Conservation (phyloP, 2,329 filamentous ascomycete species). For the Didymella segeticola region DNA sequence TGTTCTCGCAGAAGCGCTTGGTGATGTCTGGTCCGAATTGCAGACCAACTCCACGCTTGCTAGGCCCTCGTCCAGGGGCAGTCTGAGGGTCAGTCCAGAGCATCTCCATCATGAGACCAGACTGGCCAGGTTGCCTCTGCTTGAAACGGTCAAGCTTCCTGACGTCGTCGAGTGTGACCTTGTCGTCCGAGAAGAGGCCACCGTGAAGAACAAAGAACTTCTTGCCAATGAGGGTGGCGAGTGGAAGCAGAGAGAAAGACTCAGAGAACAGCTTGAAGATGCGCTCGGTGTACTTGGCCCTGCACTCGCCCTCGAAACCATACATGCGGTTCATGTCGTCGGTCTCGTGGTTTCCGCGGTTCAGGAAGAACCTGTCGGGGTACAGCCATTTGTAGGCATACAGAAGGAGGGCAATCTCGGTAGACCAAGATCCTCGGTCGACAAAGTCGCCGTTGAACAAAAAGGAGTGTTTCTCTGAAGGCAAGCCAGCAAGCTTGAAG, state of each 20-base stretch:
- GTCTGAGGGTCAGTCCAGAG: slow-evolving; percentile 97
- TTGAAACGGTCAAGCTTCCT: slow-evolving; percentile 88
- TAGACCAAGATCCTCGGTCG: slow-evolving; percentile 96
- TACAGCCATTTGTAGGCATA: slow-evolving; percentile 98
- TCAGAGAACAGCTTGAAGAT: slow-evolving; percentile 98
- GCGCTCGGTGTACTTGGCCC: slow-evolving; percentile 95
- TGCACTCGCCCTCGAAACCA: slow-evolving; percentile 97
- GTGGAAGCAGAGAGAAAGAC: slow-evolving; percentile 90
- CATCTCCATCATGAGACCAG: slow-evolving; percentile 99
- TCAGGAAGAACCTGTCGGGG: slow-evolving; percentile 88
- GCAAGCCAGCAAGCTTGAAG: slow-evolving; percentile 87
- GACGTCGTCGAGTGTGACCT: slow-evolving; percentile 89
- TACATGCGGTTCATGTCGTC: slow-evolving; percentile 99
- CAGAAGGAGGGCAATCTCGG: slow-evolving; percentile 90
- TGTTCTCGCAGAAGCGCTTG: slow-evolving; percentile 94
- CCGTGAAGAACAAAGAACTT: slow-evolving; percentile 94
- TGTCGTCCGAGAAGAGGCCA: slow-evolving; percentile 95
- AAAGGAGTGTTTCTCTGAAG: slow-evolving; percentile 86
- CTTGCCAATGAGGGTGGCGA: slow-evolving; percentile 88
- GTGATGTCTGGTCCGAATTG: slow-evolving; percentile 98
- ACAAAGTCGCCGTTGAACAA: slow-evolving; percentile 99
- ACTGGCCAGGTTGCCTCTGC: slow-evolving; percentile 90
- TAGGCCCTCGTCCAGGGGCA: slow-evolving; percentile 83
- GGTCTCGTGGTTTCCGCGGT: slow-evolving; percentile 97
- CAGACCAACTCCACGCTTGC: slow-evolving; percentile 94